Conservation (phyloP, 169 alveolate species). For the Fabrea salina region DNA sequence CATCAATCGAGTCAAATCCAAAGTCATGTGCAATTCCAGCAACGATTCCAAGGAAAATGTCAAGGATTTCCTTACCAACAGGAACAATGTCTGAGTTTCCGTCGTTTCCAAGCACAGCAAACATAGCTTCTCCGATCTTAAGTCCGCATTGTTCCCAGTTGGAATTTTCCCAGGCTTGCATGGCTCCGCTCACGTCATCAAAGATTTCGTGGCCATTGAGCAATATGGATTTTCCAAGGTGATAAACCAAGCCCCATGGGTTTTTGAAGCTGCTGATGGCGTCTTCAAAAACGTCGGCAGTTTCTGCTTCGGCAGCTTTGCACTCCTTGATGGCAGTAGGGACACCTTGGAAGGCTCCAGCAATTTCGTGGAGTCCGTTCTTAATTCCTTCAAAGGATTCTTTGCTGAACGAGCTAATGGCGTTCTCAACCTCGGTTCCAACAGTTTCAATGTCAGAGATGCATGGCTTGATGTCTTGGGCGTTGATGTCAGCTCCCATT, state of each 20-base stretch:
- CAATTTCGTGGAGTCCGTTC: background rate
- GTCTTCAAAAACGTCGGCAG: background rate
- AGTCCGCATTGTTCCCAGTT: background rate
- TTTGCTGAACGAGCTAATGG: background rate
- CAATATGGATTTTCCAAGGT: background rate
- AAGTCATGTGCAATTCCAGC: too few relatives aligned
- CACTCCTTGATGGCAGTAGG: background rate
- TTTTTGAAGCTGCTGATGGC: background rate
- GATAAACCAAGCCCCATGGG: conserved; percentile 5
- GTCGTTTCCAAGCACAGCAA: background rate
- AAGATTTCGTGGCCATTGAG: background rate
- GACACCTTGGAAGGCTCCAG: background rate
- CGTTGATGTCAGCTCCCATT: background rate
- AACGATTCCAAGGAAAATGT: too few relatives aligned
- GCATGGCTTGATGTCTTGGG: background rate
- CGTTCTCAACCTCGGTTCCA: background rate
- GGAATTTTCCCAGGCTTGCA: background rate
- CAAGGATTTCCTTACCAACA: too few relatives aligned
- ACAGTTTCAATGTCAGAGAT: background rate
- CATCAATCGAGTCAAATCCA: too few relatives aligned
- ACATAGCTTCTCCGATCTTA: conserved; percentile 1
- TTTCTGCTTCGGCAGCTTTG: background rate
- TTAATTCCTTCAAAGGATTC: background rate
- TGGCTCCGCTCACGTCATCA: background rate
- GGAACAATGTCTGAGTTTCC: too few relatives aligned